A percentile compares a stretch with the other conserved stretches of the same genome.
Evolutionary conservation across 257 asterid species (phyloP).

Genomic region (Solanum boliviense): DNA sequence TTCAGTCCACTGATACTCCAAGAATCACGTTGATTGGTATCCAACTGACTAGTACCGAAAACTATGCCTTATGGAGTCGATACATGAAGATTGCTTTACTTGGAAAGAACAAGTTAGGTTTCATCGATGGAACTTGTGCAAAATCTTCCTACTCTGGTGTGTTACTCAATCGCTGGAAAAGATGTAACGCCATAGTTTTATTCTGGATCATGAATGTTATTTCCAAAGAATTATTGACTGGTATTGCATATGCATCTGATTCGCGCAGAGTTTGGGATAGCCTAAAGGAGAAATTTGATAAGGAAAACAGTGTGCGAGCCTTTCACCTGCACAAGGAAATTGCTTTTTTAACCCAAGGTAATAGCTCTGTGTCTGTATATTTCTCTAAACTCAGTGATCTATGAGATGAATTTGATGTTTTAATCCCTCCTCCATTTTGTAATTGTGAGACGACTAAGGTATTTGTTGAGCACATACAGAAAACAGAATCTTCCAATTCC

Average conservation of each 20-base stretch:
- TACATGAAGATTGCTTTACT: background rate
- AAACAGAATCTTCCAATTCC: background rate
- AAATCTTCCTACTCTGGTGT: background rate
- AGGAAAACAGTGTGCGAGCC: background rate
- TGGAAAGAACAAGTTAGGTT: background rate
- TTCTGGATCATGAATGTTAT: background rate
- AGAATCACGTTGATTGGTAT: background rate
- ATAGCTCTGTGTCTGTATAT: too few species aligned
- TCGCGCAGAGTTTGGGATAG: background rate
- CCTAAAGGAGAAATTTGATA: background rate
- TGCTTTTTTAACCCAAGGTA: background rate
- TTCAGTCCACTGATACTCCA: background rate
- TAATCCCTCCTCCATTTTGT: background rate
- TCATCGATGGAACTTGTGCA: background rate
- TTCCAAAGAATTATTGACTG: background rate
- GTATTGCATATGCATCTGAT: too few species aligned
- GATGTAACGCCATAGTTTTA: too few species aligned
- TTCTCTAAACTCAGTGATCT: too few species aligned
- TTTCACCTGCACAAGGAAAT: background rate
- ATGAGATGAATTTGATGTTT: background rate
- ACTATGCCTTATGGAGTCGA: background rate
- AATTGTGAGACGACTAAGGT: background rate
- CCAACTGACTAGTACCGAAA: background rate
- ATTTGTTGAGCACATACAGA: too few species aligned
- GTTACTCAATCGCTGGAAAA: background rate